These are phyloP conservation scores for Lachancea lanzarotensis DNA, from an alignment of 805 yeast genomes.

Conservation along the genomic window DNA sequence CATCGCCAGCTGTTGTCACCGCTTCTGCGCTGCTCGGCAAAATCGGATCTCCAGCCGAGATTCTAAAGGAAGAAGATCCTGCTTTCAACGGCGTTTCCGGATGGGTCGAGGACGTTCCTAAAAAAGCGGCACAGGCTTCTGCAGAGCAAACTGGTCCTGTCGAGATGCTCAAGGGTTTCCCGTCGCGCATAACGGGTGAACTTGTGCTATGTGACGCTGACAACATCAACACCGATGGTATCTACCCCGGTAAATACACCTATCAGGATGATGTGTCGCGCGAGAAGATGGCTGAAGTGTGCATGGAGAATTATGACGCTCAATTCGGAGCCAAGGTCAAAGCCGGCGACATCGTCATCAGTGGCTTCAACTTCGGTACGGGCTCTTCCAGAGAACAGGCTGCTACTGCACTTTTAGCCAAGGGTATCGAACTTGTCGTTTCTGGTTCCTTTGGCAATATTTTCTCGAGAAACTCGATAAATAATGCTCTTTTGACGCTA, in stretches of 20 bases:
- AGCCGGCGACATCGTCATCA: slow-evolving; percentile 82
- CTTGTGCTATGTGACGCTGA: slow-evolving; percentile 94
- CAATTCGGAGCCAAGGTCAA: slow-evolving; percentile 77
- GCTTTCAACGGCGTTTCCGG: slow-evolving; percentile 44
- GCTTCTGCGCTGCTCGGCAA: slow-evolving; percentile 95
- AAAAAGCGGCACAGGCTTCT: slow-evolving; percentile 18
- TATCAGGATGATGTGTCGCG: slow-evolving; percentile 95
- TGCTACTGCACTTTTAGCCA: slow-evolving; percentile 93
- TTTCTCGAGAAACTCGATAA: slow-evolving; percentile 91
- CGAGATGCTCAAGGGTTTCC: slow-evolving; percentile 87
- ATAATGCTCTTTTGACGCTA: slow-evolving; percentile 88
- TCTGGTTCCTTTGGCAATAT: slow-evolving; percentile 98
- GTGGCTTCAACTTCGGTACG: slow-evolving; percentile 96
- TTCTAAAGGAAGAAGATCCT: slow-evolving; percentile 52
- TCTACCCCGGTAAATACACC: slow-evolving; percentile 97
- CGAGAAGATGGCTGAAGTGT: slow-evolving; percentile 96
- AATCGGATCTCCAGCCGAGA: slow-evolving; percentile 88
- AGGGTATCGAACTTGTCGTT: slow-evolving; percentile 87
- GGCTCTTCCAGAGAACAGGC: slow-evolving; percentile 99
- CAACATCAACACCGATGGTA: slow-evolving; percentile 95
- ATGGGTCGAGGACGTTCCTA: slow-evolving; percentile 20
- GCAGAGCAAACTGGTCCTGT: slow-evolving; percentile 41
- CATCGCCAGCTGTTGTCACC: slow-evolving; percentile 97
- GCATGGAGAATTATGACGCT: slow-evolving; percentile 97
- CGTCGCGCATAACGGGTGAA: slow-evolving; percentile 83